Evolutionary conservation across 306 rosid species (phyloP).

Genomic region (Hippophae gyantsensis): DNA sequence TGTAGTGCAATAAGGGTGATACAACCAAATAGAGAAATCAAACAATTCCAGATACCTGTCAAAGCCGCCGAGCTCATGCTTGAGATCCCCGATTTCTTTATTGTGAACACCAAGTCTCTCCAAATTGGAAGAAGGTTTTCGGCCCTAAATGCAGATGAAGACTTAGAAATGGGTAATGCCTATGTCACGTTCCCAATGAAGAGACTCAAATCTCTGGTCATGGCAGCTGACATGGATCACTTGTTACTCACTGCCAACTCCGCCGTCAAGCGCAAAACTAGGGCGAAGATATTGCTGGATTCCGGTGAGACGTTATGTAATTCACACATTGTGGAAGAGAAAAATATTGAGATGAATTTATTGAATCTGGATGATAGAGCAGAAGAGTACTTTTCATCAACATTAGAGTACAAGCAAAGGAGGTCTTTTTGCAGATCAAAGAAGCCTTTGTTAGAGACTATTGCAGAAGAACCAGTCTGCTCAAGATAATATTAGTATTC

Average conservation of each 20-base stretch:
- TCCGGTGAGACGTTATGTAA: no score
- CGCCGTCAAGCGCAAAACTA: conserved; percentile 39
- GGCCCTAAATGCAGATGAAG: conserved; percentile 72
- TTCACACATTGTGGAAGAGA: no score
- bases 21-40: conserved; percentile 64
- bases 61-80: conserved; percentile 92
- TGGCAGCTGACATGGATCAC: conserved; percentile 64
- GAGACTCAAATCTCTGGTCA: conserved; percentile 48
- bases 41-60: conserved; percentile 39
- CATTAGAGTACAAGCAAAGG: no score
- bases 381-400: no score
- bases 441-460: no score
- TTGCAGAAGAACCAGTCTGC: no score
- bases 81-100: conserved; percentile 46
- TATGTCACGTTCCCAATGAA: conserved; percentile 76
- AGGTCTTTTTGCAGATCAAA: no score
- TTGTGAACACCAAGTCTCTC: conserved; percentile 47
- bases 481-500: no score
- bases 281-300: conserved; percentile 36
- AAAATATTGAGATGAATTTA: no score
- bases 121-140: conserved; percentile 63
- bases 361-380: no score
- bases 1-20: conserved; percentile 51
- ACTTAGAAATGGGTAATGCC: conserved; percentile 54
- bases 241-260: conserved; percentile 74